Base-by-base conservation (phyloP, 2,329 filamentous ascomycete species). In the Gaeumannomyces tritici region DNA sequence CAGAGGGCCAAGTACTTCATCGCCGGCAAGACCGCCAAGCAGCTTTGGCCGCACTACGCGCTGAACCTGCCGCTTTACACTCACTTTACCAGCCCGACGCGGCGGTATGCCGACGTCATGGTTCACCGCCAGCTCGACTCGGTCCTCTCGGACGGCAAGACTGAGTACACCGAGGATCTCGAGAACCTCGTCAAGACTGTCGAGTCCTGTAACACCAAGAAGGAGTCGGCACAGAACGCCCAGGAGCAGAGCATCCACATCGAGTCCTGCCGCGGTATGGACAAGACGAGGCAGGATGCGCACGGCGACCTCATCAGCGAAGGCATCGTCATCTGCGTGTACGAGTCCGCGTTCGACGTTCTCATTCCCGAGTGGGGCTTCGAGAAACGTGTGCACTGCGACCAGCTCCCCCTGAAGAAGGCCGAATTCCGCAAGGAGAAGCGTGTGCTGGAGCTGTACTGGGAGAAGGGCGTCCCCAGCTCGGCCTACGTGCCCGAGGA, bases 241-340 rank as follows among this genome's bases (percentile, higher is more conserved):
- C 95, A 99, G 75, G 95, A 99, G 75, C 95, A 99, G 79, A 98
- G 95, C 75, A 92, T 99, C 60, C 95, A 99, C 77, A 97, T 99
- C 66, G 95, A 98, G 74, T 91, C 93, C 6, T 99, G 95, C 81
- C 89, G 95, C 69, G 88, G 87, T 70, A 97, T 99, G 90, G 93
- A 98, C 77, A 92, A 90, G 79, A 90, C 89, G 75, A 87, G 90
- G 67, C 88, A 91, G 73, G 90, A 96, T 69, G 84, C 87, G 68
- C 92, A 93, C 66, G 92, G 91, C 59, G 95, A 99, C 67, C 84
- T 99, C 62, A 92, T 99, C 73, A 92, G 89, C 70, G 93, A 98
- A 74, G 95, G 95, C 68, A 93, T 99, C 69, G 92, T 99, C 59
- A 83, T 99, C 62, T 96, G 91, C 72, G 95, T 99, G 35, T 99